Percentiles rank a stretch among this genome's conserved stretches.
Conservation (phyloP, 208 protist species). For the Porcisia deanei region DNA sequence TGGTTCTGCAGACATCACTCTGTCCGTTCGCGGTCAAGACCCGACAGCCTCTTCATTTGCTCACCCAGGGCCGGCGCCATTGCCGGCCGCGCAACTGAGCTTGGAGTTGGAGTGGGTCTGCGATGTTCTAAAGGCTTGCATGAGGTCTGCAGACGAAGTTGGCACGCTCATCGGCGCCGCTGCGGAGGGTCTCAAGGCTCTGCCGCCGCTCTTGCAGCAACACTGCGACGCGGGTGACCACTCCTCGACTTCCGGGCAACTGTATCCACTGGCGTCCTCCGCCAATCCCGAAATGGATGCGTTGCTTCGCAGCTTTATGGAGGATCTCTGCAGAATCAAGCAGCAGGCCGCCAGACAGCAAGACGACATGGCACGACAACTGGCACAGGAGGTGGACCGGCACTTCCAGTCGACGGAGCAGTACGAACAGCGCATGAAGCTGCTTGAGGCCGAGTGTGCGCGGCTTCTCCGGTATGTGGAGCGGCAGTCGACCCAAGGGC, state of each 20-base stretch:
- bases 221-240: background rate
- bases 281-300: constrained; percentile 38
- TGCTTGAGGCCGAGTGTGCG: constrained; percentile 47
- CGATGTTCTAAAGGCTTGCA: constrained; percentile 67
- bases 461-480: constrained; percentile 27
- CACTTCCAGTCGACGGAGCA: constrained; percentile 59
- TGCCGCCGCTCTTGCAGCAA: constrained; percentile 1
- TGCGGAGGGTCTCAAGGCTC: constrained; percentile 12
- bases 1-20: background rate
- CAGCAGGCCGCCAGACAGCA: constrained; percentile 30
- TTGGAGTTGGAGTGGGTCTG: constrained; percentile 56
- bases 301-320: constrained; percentile 45
- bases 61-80: background rate
- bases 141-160: constrained; percentile 38
- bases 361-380: constrained; percentile 52
- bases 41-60: background rate
- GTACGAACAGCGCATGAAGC: constrained; percentile 55
- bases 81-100: constrained; percentile 10
- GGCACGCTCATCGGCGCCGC: constrained; percentile 19
- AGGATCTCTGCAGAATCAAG: constrained; percentile 37
- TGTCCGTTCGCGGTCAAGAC: background rate
- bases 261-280: constrained; percentile 1
- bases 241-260: background rate
- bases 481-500: background rate
- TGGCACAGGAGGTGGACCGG: constrained; percentile 54